Evolutionary conservation across 2,329 filamentous ascomycete genomes (phyloP), one percentile per base, ranked within the genome.

Genomic region (Didymella keratinophila): DNA sequence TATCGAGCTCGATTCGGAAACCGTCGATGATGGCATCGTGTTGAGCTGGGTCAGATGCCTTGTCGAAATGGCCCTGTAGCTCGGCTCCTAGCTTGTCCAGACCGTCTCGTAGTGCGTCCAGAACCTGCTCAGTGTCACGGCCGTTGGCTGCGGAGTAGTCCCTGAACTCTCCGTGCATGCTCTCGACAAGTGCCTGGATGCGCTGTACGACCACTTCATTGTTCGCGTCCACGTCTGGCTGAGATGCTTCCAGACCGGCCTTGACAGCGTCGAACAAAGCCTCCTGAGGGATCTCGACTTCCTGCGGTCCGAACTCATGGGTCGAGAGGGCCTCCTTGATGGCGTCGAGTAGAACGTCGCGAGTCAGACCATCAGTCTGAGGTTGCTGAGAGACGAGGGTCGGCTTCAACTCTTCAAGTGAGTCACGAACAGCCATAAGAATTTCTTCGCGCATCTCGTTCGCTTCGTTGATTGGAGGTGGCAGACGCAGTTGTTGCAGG

Each of bases 61-160:
- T 87, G 68, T 93, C 88, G 57, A 95, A 87, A 65, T 96, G 96
- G 42, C 81, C 82, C 71, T 97, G 92, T 53, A 98, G 91, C 58
- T 96, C 90, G 12, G 82, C 79, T 11, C 92, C 88, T 7, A 98
- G 84, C 65, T 86, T 89, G 66, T 96, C 92, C 14, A 97, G 83
- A 0, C 93, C 93, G 71, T 96, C 92, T 66, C 92, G 94, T 42
- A 96, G 89, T 0, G 92, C 91, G 74, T 95, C 91, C 4, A 97
- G 82, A 12, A 96, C 88, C 74, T 97, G 92, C 74, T 97, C 93
- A 0, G 92, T 94, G 72, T 95, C 92, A 57, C 88, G 85, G 39
- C 90, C 91, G 66, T 88, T 91, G 61, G 90, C 89, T 3, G 90
- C 87, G 20, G 92, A 89, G 66, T 92, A 94, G 68, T 94, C 86